Base-by-base conservation (phyloP, 2,329 filamentous ascomycete genomes). In the Ceratocystis lukuohia region DNA sequence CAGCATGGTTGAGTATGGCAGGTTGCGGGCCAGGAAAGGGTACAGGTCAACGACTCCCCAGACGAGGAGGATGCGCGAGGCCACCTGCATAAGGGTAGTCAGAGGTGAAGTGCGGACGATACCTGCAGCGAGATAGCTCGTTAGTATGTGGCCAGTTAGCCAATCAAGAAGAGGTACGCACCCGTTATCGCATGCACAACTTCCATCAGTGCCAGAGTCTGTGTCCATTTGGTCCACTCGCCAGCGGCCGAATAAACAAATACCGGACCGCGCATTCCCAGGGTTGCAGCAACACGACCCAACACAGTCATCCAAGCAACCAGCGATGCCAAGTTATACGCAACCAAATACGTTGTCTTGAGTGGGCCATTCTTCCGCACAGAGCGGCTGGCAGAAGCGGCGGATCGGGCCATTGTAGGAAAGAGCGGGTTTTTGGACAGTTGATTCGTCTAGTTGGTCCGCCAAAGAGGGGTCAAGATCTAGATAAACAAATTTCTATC, bases 41-140 rank as follows among this genome's bases (percentile, higher is more conserved):
- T 93, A 96, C 50, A 81, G 80, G 73, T 85, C 81, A 72, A 90
- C 86, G 69, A 97, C 82, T 71, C 83, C 86, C 91, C 92, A 96
- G 71, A 96, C 89, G 70, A 97, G 87, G 70, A 96, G 83, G 72
- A 96, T 84, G 64, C 94, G 90, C 67, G 86, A 90, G 25, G 88
- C 83, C 69, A 97, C 92, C 77, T 99, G 94, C 86, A 96, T 91
- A 46, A 84, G 76, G 5, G 94, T 97, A 4, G 94, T 97, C 71
- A 88, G 71, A 71, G 96, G 75, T 1, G 93, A 91, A 1, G 93
- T 87, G 72, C 93, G 86, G 64, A 99, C 93, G 72, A 97, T 75
- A 67, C 90, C 89, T 92, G 65, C 2, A 46, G n/a, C 12, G 20
- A 30, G 30, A 44, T 25, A 10, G 48, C 8, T 37, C n/a, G 46